Base-by-base conservation (phyloP, 2,329 filamentous ascomycete genomes). In the Trichoderma semiorbis region DNA sequence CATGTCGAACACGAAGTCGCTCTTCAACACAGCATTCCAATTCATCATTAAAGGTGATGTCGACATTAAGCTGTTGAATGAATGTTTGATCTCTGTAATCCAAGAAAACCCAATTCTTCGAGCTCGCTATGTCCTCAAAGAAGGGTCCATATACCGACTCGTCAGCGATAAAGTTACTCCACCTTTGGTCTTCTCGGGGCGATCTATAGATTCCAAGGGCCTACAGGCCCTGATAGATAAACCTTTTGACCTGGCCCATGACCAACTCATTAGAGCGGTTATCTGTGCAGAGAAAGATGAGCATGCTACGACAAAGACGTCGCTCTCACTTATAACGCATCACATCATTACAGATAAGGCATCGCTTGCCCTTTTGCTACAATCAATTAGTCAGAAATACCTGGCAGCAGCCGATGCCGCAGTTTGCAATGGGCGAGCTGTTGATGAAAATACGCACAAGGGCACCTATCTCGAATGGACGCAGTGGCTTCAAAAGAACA, bases 261-360 rank as follows among this genome's bases (percentile, higher is more conserved):
- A 65, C 11, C 63, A 65, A 55, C 28, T 65, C 1, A 53, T 36
- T 2, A 8, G 63, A 7, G 28, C n/a, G 21, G 26, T 65, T 16
- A 55, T 65, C 63, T 65, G 63, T n/a, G 11, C 14, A 3, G 39
- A 65, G 18, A 47, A 34, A 18, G 63, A 53, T 55, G 12, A 53
- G 2, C n/a, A 10, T 26, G 10, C 3, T 7, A 65, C 14, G 32
- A 16, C 12, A 24, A 65, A 24, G 12, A 26, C n/a, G 12, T 26
- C 43, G 1, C 63, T 65, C 28, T 36, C 43, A 34, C 21, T 65
- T n/a, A 55, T 65, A 10, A 65, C 63, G 10, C 63, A 65, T 26
- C 63, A 65, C 14, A 65, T 65, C 30, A 55, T 65, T 11, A 65
- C 63, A 24, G 63, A 65, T 18, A 65, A 65, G 21, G 63, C 63